These are phyloP conservation scores for Macrotyloma uniflorum DNA, from an alignment of 306 rosid genomes.

Conservation along the genomic window DNA sequence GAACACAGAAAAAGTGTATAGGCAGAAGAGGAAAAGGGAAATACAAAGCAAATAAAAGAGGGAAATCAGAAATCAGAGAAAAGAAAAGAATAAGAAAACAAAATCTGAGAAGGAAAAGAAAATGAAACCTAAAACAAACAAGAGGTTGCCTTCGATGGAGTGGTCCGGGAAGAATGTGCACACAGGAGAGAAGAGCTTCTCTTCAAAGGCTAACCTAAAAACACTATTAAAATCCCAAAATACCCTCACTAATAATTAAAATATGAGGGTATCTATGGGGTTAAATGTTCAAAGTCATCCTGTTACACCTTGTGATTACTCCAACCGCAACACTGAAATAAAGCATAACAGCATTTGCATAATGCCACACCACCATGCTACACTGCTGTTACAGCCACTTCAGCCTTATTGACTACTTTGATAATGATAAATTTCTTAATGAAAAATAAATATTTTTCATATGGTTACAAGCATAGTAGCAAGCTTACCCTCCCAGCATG, in stretches of 20 bases:
- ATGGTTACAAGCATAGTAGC: conserved; percentile 19
- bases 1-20: too few relatives aligned
- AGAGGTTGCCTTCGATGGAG: not conserved
- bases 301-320: too few relatives aligned
- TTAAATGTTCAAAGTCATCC: not conserved
- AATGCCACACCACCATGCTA: not conserved
- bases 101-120: too few relatives aligned
- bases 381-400: not conserved
- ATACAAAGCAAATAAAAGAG: too few relatives aligned
- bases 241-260: too few relatives aligned
- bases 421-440: not conserved
- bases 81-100: too few relatives aligned
- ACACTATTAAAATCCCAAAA: not conserved
- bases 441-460: not conserved
- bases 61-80: too few relatives aligned
- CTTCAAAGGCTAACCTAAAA: not conserved
- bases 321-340: not conserved
- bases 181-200: not conserved
- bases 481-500: conserved; percentile 77
- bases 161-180: not conserved
- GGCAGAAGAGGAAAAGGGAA: too few relatives aligned
- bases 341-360: not conserved
- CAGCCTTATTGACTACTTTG: not conserved
- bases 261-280: not conserved
- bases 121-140: too few relatives aligned